Evolutionary conservation across 345 rosid genomes (phyloP), one percentile per base, ranked within the genome.

Genomic region (Camelina hispida): DNA sequence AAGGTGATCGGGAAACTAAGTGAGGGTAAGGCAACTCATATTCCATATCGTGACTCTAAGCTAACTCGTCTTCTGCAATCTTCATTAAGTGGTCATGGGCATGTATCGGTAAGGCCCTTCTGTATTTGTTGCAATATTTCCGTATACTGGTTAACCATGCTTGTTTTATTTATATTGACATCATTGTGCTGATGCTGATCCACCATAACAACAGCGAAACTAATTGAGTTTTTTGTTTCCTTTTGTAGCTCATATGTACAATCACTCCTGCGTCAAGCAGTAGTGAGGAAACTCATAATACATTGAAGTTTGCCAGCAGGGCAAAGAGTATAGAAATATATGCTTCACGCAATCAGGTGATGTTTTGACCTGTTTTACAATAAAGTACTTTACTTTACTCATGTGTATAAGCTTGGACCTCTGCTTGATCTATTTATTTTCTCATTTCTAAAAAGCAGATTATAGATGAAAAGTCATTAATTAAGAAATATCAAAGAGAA

Each of bases 51-150:
- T 50, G 99, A 96, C 79, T 96, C 99, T 50, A 96, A 96, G 83
- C 96, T 96, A 56, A 96, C 99, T 23, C 97, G 99, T 44, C 99
- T 96, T 84, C 80, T 96, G 85, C 99, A 96, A 78, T 91, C 99
- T 75, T 96, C 99, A 12, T 66, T 96, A 73, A 85, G 98, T 69
- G 99, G 99, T 66, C 98, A 88, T 66, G 99, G 99, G 16, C 98
- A 96, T 85, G 98, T 96, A 44, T 96, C 98, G 78, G 99, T 96
- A 81, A 89, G 96, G 83, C 67, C 75, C 52, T 68, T 66, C 25
- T 59, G 34, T 30, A 17, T 40, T 35, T 58, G 51, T 52, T 65
- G 73, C 28, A 61, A 62, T 62, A 22, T 62, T 62, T 71, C 43
- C 66, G 23, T 69, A 10, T 62, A 14, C 15, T 57, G 58, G n/a